Evolutionary conservation across 176 grass and related monocot genomes (phyloP), one percentile per base, ranked within the genome.

Genomic region (Oryza punctata): DNA sequence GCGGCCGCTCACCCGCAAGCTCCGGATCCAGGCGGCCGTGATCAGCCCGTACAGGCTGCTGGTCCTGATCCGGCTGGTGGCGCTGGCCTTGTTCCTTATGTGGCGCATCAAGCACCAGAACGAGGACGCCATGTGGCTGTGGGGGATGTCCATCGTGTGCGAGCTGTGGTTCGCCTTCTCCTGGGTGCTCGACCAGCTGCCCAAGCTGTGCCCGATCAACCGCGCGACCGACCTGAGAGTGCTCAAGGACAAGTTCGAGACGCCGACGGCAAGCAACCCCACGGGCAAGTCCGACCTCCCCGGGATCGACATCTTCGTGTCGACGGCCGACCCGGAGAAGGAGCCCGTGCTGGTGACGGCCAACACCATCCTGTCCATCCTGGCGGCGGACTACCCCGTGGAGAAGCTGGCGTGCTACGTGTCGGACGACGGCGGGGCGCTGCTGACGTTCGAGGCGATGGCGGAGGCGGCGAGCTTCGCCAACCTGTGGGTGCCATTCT

Each of bases 81-180:
- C 90, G 27, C 85, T 99, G 46, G 91, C 77, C 18, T 87, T 99
- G 57, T 99, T 99, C 73, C 87, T 99, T 26, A 83, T 84, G 79
- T 99, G 96, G 96, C 89, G 96, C 38, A 90, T 99, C 68, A 96
- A 80, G 78, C 85, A 99, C 85, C 46, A 93, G 63, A 99, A 99
- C 27, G 35, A 89, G 3, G 93, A 99, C 1, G 96, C 96, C 16
- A 73, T 99, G 16, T 99, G 93, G 96, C 82, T 98, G 37, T 98
- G 96, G 96, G 89, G 89, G 54, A 94, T 98, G 91, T 98, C 96
- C 15, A 87, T 96, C 73, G 84, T 95, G 21, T 98, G 96, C 59
- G 96, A 98, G 78, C 79, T 98, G 4, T 98, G 96, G 96, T 98
- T 98, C 49, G 96, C 96, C 25, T 92, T 98, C 63, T 98, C 96